Conservation (phyloP, 495 filamentous ascomycete genomes). For the Aspergillus ellipticus region DNA sequence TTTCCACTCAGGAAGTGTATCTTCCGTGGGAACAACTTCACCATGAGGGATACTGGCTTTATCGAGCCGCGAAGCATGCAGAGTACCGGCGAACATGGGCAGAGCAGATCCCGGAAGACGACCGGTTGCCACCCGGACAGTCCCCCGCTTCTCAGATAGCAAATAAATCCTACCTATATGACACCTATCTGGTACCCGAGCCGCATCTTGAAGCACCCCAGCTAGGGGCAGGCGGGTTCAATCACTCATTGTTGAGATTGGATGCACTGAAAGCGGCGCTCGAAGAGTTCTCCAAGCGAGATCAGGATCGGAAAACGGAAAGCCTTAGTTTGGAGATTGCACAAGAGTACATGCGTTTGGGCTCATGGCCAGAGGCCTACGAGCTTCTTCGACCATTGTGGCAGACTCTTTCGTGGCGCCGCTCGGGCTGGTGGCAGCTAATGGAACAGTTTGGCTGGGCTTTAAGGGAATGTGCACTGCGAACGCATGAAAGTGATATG, state of each 20-base stretch:
- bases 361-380: constrained; percentile 63
- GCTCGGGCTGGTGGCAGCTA: constrained; percentile 76
- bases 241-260: constrained; percentile 63
- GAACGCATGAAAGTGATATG: constrained; percentile 58
- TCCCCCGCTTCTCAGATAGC: constrained; percentile 66
- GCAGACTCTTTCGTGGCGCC: constrained; percentile 68
- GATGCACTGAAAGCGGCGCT: constrained; percentile 57
- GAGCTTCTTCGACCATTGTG: constrained; percentile 66
- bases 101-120: constrained; percentile 67
- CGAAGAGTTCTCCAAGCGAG: constrained; percentile 58
- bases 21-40: constrained; percentile 78
- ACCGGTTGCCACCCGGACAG: constrained; percentile 61
- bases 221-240: constrained; percentile 46
- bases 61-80: constrained; percentile 63
- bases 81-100: constrained; percentile 58
- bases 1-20: constrained; percentile 59
- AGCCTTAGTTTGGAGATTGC: constrained; percentile 67
- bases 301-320: constrained; percentile 62
- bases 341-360: constrained; percentile 59
- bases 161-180: constrained; percentile 67
- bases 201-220: constrained; percentile 68
- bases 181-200: constrained; percentile 79
- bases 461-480: constrained; percentile 67
- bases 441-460: constrained; percentile 70
- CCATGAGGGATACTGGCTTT: constrained; percentile 85